Evolutionary conservation across 2,329 filamentous ascomycete species (phyloP).

Genomic region (Emmonsia crescens): DNA sequence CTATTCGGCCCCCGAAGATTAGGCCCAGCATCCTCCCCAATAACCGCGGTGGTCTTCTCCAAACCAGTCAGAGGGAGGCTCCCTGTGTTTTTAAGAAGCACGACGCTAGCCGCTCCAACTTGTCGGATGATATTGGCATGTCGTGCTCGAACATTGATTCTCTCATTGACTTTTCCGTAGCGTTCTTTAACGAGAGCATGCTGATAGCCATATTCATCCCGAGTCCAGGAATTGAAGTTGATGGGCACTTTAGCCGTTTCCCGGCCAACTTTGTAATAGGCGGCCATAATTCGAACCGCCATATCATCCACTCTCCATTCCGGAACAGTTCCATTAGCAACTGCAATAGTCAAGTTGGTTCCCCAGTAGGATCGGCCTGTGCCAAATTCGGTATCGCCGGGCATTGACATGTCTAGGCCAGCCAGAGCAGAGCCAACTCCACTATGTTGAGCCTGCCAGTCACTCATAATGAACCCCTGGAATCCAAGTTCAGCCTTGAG

Average conservation of each 20-base stretch:
- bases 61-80: slow-evolving; percentile 64
- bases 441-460: slow-evolving; percentile 69
- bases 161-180: slow-evolving; percentile 61
- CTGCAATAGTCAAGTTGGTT: slow-evolving; percentile 72
- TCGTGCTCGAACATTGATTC: slow-evolving; percentile 70
- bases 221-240: slow-evolving; percentile 85
- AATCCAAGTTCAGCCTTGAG: slow-evolving; percentile 67
- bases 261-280: slow-evolving; percentile 53
- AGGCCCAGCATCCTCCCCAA: slow-evolving; percentile 73
- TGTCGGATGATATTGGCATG: slow-evolving; percentile 65
- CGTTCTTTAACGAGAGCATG: slow-evolving; percentile 54
- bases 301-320: slow-evolving; percentile 86
- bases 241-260: slow-evolving; percentile 44
- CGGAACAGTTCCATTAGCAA: slow-evolving; percentile 81
- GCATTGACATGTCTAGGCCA: slow-evolving; percentile 75
- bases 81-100: slow-evolving; percentile 74
- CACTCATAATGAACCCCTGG: slow-evolving; percentile 56
- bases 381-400: slow-evolving; percentile 69
- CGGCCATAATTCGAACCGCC: slow-evolving; percentile 66
- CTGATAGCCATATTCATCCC: slow-evolving; percentile 59
- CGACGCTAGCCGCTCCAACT: slow-evolving; percentile 67
- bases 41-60: slow-evolving; percentile 62
- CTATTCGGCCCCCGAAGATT: slow-evolving; percentile 68
- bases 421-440: slow-evolving; percentile 55
- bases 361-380: slow-evolving; percentile 69